A percentile compares a stretch with the other conserved stretches of the same genome.
These are phyloP conservation scores for Excoecaria agallocha DNA, from an alignment of 345 rosid species.

Conservation along the genomic window DNA sequence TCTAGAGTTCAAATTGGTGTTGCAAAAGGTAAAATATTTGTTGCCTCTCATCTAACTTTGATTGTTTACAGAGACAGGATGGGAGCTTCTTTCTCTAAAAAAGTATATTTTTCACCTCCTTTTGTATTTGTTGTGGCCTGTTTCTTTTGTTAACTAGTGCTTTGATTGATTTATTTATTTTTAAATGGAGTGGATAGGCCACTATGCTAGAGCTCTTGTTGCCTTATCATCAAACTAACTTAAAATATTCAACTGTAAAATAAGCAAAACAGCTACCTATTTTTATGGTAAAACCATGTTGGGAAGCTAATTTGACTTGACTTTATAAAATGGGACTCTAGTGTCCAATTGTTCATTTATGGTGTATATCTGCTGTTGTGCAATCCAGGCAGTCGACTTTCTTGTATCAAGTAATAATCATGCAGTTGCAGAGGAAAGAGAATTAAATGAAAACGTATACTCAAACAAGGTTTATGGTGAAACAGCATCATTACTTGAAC, in stretches of 20 bases:
- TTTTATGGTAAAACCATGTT: not conserved
- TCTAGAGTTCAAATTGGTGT: constrained; percentile 84
- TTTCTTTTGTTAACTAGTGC: not conserved
- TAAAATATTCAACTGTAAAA: not conserved
- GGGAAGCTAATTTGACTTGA: not conserved
- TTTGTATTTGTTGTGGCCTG: not conserved
- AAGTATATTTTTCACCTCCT: not conserved
- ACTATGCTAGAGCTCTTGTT: not conserved
- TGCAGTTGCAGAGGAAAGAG: constrained; percentile 60
- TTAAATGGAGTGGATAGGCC: not conserved
- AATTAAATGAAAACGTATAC: constrained; percentile 67
- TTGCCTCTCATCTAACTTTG: constrained; percentile 9
- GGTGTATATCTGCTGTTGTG: constrained; percentile 9
- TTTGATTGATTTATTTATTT: not conserved
- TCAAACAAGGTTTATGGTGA: constrained; percentile 51
- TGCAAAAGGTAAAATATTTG: constrained; percentile 63
- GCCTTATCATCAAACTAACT: not conserved
- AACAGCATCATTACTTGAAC: constrained; percentile 66
- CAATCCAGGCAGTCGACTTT: constrained; percentile 71
- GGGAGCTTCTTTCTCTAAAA: not conserved
- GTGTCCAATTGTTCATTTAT: not conserved
- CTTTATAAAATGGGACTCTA: not conserved
- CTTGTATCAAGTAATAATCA: constrained; percentile 75
- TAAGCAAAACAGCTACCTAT: not conserved
- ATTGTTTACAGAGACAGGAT: not conserved